These are phyloP conservation scores for Saccharomycopsis fibuligera DNA, from an alignment of 805 yeast genomes.

Conservation along the genomic window DNA sequence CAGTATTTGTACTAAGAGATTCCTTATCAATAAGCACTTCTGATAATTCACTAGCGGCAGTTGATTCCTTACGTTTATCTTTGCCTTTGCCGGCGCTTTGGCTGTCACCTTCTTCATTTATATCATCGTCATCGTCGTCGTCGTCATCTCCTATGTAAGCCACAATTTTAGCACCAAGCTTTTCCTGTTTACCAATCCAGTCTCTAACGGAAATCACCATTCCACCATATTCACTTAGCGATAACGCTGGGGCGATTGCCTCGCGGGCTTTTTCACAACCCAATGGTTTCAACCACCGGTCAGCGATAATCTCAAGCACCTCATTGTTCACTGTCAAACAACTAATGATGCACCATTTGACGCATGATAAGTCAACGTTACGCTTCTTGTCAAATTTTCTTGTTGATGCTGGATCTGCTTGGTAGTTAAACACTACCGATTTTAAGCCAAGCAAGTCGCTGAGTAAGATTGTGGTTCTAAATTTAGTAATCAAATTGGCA, in stretches of 20 bases:
- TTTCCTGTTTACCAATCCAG: slow-evolving; percentile 72
- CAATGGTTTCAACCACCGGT: slow-evolving; percentile 83
- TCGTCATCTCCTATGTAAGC: slow-evolving; percentile 35
- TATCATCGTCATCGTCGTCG: slow-evolving; percentile 28
- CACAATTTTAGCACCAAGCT: slow-evolving; percentile 44
- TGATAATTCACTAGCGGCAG: slow-evolving; percentile 38
- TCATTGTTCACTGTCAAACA: slow-evolving; percentile 90
- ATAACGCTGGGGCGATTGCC: slow-evolving; percentile 82
- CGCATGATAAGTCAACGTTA: slow-evolving; percentile 69
- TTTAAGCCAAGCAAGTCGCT: slow-evolving; percentile 87
- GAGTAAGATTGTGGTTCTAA: slow-evolving; percentile 64
- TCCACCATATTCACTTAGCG: slow-evolving; percentile 92
- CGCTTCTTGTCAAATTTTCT: slow-evolving; percentile 70
- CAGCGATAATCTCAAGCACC: slow-evolving; percentile 79
- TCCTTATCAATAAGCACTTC: slow-evolving; percentile 69
- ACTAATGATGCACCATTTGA: slow-evolving; percentile 86
- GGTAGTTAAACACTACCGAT: slow-evolving; percentile 87
- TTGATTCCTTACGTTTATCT: slow-evolving; percentile 14
- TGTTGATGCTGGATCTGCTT: slow-evolving; percentile 79
- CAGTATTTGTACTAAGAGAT: slow-evolving; percentile 65
- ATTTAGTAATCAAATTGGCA: slow-evolving; percentile 70
- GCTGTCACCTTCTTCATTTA: slow-evolving; percentile 15
- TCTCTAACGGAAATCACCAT: slow-evolving; percentile 89
- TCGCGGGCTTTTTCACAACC: slow-evolving; percentile 74
- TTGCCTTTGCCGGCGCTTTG: slow-evolving; percentile 27